Evolutionary conservation across 2,329 filamentous ascomycete genomes (phyloP), one percentile per base, ranked within the genome.

Genomic region (Fusarium piperis): DNA sequence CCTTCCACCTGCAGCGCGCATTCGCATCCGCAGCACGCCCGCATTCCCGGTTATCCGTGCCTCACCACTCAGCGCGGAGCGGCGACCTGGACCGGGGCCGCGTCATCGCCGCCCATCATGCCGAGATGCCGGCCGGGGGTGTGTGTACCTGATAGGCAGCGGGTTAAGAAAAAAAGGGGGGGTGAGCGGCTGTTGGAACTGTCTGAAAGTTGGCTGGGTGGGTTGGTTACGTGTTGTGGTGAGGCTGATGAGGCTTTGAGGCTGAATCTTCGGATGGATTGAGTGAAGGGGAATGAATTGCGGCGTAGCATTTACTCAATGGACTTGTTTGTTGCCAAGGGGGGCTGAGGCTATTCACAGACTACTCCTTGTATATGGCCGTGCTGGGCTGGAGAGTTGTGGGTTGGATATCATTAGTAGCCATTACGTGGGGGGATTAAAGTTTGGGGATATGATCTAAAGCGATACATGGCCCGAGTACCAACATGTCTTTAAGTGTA

Each of bases 41-140:
- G 44, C 44, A 48, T 48, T 48, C 58, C 51, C 56, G 65, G 39
- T 59, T 65, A 65, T 65, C 61, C 59, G 46, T 35, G 48, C 55
- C 46, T 65, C 56, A 38, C 28, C 23, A 44, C 57, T 62, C 35
- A 59, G 46, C 56, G 62, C 69, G 69, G 71, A 62, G 67, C 53
- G 71, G 69, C 71, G 41, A 39, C 53, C 35, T 26, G 33, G 48
- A 48, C 53, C 41, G 63, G 44, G 72, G 74, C 74, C 74, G 70
- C 74, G 74, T 76, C 74, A 76, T 71, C 74, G 39, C 63, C 38
- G 51, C 56, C 39, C 39, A 44, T 23, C 55, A 64, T 73, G 70
- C 65, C 70, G 62, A 70, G 62, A 65, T 59, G 71, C 68, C 65
- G 62, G 59, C 26, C 52, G 59, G 65, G 65, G 70, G 64, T 60